Conservation (phyloP, 2,329 filamentous ascomycete species). For the Byssothecium circinans region DNA sequence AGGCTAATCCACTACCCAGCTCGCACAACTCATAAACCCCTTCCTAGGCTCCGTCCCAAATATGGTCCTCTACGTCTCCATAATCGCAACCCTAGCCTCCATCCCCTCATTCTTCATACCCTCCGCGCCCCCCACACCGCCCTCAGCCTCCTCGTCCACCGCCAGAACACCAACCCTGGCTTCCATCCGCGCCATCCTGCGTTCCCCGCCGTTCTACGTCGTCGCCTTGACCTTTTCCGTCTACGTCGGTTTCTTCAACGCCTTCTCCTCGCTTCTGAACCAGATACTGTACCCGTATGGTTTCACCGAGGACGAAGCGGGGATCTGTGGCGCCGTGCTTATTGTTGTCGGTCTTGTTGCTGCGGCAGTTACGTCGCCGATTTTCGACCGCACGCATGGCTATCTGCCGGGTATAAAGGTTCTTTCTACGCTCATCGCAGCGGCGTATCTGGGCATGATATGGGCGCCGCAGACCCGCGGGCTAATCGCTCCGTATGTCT, state of each 20-base stretch:
- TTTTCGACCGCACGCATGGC: constrained; percentile 82
- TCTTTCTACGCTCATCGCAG: constrained; percentile 71
- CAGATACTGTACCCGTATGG: constrained; percentile 87
- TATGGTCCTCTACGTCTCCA: constrained; percentile 81
- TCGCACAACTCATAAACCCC: constrained; percentile 81
- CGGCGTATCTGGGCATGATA: constrained; percentile 75
- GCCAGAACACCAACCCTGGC: constrained; percentile 55
- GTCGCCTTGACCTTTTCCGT: constrained; percentile 77
- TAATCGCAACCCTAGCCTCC: constrained; percentile 72
- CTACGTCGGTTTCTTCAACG: constrained; percentile 94
- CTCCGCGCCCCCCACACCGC: constrained; percentile 72
- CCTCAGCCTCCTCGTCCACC: constrained; percentile 66
- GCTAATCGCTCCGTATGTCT: constrained; percentile 70
- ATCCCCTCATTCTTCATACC: constrained; percentile 84
- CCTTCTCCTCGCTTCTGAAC: constrained; percentile 81
- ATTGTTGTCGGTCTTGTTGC: constrained; percentile 84
- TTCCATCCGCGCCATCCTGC: constrained; percentile 52
- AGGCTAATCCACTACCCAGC: no score
- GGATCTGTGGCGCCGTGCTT: constrained; percentile 84
- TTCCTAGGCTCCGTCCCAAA: constrained; percentile 74
- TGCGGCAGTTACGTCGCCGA: constrained; percentile 74
- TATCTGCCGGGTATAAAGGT: constrained; percentile 74
- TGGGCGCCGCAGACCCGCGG: constrained; percentile 71
- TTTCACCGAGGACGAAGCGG: constrained; percentile 80
- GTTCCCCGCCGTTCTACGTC: constrained; percentile 74